These are phyloP conservation scores for Xylaria scruposa DNA, from an alignment of 495 filamentous ascomycete genomes.

Conservation along the genomic window DNA sequence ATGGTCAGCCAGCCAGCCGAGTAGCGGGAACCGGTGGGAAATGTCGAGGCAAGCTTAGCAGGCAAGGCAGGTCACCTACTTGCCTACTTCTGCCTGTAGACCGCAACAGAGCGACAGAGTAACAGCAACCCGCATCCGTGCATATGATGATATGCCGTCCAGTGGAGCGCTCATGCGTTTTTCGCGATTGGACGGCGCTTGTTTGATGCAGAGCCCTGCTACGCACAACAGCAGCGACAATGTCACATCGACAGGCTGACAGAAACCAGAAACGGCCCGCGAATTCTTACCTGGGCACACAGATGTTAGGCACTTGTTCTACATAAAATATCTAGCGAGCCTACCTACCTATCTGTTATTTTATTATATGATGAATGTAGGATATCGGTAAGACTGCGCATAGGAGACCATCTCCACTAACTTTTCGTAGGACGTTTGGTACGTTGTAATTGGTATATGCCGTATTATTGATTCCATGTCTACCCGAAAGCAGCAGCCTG, in stretches of 20 bases:
- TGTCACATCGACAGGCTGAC: neutral
- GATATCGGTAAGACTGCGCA: slow-evolving; percentile 13
- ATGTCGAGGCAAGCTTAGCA: neutral
- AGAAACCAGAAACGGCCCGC: neutral
- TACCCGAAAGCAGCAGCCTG: slow-evolving; percentile 3
- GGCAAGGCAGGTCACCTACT: no score
- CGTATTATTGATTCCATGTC: neutral
- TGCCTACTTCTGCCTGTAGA: neutral
- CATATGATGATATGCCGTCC: neutral
- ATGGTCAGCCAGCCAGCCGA: neutral
- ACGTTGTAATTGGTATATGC: neutral
- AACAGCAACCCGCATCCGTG: neutral
- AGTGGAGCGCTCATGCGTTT: neutral
- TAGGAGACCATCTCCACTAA: neutral
- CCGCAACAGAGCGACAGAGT: neutral
- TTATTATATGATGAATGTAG: slow-evolving; percentile 1
- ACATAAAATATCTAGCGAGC: no score
- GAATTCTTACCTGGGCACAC: neutral
- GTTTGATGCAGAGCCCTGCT: slow-evolving; percentile 5
- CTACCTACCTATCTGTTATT: neutral
- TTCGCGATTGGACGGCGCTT: slow-evolving; percentile 19
- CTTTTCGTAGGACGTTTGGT: neutral
- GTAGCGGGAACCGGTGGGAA: neutral
- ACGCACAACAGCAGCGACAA: neutral
- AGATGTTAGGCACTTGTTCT: neutral